Evolutionary conservation across 306 rosid genomes (phyloP).

Genomic region (Quercus cerris): DNA sequence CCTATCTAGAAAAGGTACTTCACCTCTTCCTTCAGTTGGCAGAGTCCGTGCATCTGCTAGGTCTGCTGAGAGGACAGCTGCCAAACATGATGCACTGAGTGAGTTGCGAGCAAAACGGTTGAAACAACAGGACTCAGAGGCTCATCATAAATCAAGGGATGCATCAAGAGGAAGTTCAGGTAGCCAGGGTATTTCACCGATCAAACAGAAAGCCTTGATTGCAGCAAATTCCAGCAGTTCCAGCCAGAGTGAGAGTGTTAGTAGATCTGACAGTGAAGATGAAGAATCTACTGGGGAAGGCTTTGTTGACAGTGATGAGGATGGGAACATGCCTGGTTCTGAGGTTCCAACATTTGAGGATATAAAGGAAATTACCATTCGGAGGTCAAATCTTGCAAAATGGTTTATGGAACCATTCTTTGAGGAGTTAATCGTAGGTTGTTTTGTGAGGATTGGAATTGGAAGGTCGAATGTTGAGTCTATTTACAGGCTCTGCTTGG

Average conservation of each 20-base stretch:
- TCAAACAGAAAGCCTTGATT: slow-evolving; percentile 40
- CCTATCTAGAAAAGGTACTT: slow-evolving; percentile 50
- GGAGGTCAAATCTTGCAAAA: slow-evolving; percentile 77
- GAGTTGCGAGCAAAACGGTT: slow-evolving; percentile 87
- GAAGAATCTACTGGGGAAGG: slow-evolving; percentile 68
- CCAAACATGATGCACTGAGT: slow-evolving; percentile 88
- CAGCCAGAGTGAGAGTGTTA: slow-evolving; percentile 82
- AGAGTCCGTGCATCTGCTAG: slow-evolving; percentile 72
- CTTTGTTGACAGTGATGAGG: slow-evolving; percentile 79
- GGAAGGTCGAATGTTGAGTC: slow-evolving; percentile 79
- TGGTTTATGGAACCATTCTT: slow-evolving; percentile 97
- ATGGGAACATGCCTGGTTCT: slow-evolving; percentile 43
- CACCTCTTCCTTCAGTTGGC: slow-evolving; percentile 52
- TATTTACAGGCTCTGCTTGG: slow-evolving; percentile 83
- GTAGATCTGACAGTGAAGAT: slow-evolving; percentile 70
- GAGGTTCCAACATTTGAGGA: slow-evolving; percentile 69
- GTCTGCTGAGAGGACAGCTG: slow-evolving; percentile 64
- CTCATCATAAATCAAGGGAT: slow-evolving; percentile 52
- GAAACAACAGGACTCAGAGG: slow-evolving; percentile 87
- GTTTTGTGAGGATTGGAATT: slow-evolving; percentile 96
- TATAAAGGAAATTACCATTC: slow-evolving; percentile 78
- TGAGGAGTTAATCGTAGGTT: slow-evolving; percentile 90
- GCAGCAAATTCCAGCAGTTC: slow-evolving; percentile 61
- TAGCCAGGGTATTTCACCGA: slow-evolving; percentile 44
- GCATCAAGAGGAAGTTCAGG: slow-evolving; percentile 55